phyloP scores from a whole-genome alignment of 192 early-diverging fungal species.

The Entomortierella lignicola region DNA sequence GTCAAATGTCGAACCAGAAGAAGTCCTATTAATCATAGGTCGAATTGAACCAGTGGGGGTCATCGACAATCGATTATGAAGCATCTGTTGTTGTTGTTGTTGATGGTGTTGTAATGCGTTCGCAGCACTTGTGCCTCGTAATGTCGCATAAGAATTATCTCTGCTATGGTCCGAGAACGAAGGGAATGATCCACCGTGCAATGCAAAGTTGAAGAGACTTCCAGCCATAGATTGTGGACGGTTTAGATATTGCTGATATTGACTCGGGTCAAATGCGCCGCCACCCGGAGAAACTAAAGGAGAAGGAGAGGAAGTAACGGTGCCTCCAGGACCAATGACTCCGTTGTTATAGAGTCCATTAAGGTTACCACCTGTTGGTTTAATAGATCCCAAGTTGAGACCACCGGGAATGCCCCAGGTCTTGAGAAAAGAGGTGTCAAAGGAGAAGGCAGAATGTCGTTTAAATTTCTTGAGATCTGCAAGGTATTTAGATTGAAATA shows the following conservation, averaged over 20 bases:
- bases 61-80: conserved; percentile 31
- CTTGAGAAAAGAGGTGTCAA: conserved; percentile 51
- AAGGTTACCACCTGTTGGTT: not conserved
- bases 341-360: conserved; percentile 4
- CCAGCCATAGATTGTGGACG: conserved; percentile 51
- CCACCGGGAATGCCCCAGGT: conserved; percentile 46
- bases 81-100: conserved; percentile 46
- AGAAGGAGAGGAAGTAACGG: conserved; percentile 16
- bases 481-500: conserved; percentile 49
- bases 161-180: conserved; percentile 36
- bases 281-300: conserved; percentile 38
- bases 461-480: conserved; percentile 53
- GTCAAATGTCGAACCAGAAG: conserved; percentile 39
- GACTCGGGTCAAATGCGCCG: conserved; percentile 31
- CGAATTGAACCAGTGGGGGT: conserved; percentile 3
- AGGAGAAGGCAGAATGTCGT: conserved; percentile 47
- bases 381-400: conserved; percentile 38
- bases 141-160: conserved; percentile 41
- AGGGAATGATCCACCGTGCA: conserved; percentile 33
- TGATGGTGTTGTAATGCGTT: conserved; percentile 42
- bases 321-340: conserved; percentile 14
- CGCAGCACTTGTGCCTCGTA: conserved; percentile 31
- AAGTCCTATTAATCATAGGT: conserved; percentile 13
- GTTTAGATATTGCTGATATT: conserved; percentile 40
- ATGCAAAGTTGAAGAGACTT: conserved; percentile 33